phyloP scores from a whole-genome alignment of 2,329 filamentous ascomycete genomes.

The Ophiocordyceps polyrhachis-furcata region DNA sequence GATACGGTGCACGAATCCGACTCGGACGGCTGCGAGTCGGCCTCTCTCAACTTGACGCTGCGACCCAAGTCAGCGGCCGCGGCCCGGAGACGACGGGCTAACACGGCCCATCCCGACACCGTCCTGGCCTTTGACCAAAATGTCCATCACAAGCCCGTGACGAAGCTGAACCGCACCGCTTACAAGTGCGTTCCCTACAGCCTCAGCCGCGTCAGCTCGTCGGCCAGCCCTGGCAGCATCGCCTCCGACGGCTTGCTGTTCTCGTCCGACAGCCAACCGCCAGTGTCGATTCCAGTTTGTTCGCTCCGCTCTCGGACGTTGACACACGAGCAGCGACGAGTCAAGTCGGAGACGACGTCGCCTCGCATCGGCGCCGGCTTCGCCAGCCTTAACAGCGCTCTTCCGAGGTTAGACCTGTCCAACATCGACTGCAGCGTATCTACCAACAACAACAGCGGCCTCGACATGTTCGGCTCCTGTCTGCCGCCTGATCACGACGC shows the following conservation, averaged over 20 bases:
- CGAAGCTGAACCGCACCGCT: constrained; percentile 40
- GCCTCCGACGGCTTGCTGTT: constrained; percentile 23
- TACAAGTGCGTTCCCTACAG: constrained; percentile 46
- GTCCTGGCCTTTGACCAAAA: constrained; percentile 42
- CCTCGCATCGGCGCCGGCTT: constrained; percentile 34
- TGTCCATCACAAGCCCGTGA: constrained; percentile 42
- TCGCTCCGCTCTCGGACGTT: neutral
- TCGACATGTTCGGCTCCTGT: constrained; percentile 32
- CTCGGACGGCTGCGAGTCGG: constrained; percentile 27
- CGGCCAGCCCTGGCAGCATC: constrained; percentile 32
- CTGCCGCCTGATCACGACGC: constrained; percentile 31
- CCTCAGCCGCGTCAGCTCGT: constrained; percentile 37
- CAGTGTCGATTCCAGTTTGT: neutral
- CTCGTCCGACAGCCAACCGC: constrained; percentile 12
- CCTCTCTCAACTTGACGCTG: constrained; percentile 8
- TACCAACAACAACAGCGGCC: constrained; percentile 24
- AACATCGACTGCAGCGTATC: constrained; percentile 26
- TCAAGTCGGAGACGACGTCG: constrained; percentile 44
- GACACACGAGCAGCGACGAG: constrained; percentile 29
- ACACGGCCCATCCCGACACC: constrained; percentile 42
- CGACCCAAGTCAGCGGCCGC: constrained; percentile 22
- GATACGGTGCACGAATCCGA: constrained; percentile 47
- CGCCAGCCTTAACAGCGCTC: constrained; percentile 30
- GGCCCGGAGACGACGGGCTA: constrained; percentile 33
- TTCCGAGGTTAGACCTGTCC: constrained; percentile 41